Evolutionary conservation across 2,329 filamentous ascomycete species (phyloP), one percentile per base, ranked within the genome.

Genomic region (Aspergillus awamori): DNA sequence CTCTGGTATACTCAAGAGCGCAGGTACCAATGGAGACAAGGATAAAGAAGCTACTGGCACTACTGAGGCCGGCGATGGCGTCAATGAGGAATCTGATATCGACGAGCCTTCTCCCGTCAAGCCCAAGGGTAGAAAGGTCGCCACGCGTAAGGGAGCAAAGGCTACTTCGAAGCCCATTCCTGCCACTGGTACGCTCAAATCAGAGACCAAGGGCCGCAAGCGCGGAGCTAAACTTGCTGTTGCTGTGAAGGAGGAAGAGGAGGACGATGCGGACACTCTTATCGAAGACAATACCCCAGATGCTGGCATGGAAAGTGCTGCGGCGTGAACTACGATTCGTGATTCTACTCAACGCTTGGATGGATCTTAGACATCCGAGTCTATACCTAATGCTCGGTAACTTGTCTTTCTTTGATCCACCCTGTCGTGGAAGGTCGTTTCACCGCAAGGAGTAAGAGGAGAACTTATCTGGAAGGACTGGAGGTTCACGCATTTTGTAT

Each of bases 61-160:
- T 7, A 24, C 13, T 3, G n/a, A 20, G 53, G 53, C 38, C 8
- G 38, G 24, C 7, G 24, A 22, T 26, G 26, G 7, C 8, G 24
- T 26, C 10, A 33, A 41, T 5, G 51, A 22, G 22, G 13, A 48
- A 8, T 33, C 22, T 8, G 53, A 33, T 5, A 10, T 28, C 8
- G 57, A 59, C 20, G 10, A 28, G 13, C n/a, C 28, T 28, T 3
- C 51, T 8, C 20, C 39, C n/a, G 20, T 22, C 17, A 59, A 54
- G 20, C 22, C 36, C 28, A 61, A 58, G 59, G 17, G 28, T 7
- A 43, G 39, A n/a, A 60, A 58, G 28, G 49, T 56, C 36, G 62
- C 63, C 36, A 20, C 38, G 13, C 48, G 61, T 5, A 70, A 70
- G 58, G 64, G 67, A 8, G 65, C 66, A 1, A 68, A 69, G 36